Evolutionary conservation across 306 rosid species (phyloP), one percentile per base, ranked within the genome.

Genomic region (Sicyos edulis): DNA sequence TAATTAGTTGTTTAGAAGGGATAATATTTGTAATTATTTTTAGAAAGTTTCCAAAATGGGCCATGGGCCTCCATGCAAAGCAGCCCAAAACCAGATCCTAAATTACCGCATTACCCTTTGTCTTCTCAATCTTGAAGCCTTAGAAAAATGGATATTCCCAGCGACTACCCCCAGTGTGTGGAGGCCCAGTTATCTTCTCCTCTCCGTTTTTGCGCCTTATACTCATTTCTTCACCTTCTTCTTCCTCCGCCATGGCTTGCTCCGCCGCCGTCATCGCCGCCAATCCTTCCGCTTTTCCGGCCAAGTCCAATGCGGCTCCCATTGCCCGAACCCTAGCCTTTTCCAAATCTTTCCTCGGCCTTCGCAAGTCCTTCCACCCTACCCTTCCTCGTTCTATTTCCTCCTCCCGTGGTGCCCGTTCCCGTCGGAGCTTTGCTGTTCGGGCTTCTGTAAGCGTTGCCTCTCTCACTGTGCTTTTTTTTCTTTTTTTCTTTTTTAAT

Each of bases 311-410:
- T 10, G 14, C 79, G 1, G 32, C 32, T 75, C 56, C 81, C 52
- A 47, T 58, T 56, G 64, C 81, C 21, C 84, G 73, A 47, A 61
- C 83, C 73, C 73, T 68, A 68, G 59, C 86, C 26, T 22, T 82
- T 79, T 88, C 92, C 77, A 90, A 85, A 78, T 77, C 96, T 75
- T 81, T 91, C 78, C 40, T 76, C 19, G 87, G 89, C 15, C 90
- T 88, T 60, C 85, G 87, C 77, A 87, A 74, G 22, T 88, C 97
- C 75, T 56, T 90, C 57, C 83, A 79, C 53, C 76, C 88, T 0
- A 77, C 79, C 8, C 76, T 78, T 20, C 74, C 88, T 69, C 75
- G 84, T n/a, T 86, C 89, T 1, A 0, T 82, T 65, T 78, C 87
- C 3, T 75, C 80, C 66, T 75, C 81, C 60, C 86, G 80, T 42